phyloP scores from a whole-genome alignment of 768 basidiomycete species.

The Xerocomus brunneocitrinus region DNA sequence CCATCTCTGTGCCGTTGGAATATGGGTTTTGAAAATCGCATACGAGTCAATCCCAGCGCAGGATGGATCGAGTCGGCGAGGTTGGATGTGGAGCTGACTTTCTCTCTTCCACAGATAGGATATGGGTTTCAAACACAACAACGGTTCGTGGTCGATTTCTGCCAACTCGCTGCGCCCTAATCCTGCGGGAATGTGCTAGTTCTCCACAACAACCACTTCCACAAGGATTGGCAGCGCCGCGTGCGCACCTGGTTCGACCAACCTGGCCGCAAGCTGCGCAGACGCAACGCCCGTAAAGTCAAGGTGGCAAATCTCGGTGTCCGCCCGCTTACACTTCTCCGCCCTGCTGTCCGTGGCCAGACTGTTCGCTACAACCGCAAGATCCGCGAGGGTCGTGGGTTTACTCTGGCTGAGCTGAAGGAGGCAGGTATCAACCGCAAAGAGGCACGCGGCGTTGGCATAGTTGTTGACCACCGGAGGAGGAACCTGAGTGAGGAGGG shows the following conservation, averaged over 20 bases:
- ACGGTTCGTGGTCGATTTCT: constrained; percentile 28
- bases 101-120: constrained; percentile 22
- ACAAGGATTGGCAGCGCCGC: constrained; percentile 98
- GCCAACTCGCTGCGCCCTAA: constrained; percentile 22
- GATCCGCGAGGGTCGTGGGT: constrained; percentile 93
- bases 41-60: not conserved
- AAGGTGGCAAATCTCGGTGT: constrained; percentile 91
- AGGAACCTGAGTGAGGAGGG: constrained; percentile 96
- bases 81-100: constrained; percentile 23
- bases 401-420: constrained; percentile 92
- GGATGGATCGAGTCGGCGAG: constrained; percentile 20
- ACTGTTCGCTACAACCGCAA: constrained; percentile 99
- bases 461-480: constrained; percentile 96
- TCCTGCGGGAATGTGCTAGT: constrained; percentile 38
- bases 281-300: constrained; percentile 85
- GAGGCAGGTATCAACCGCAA: constrained; percentile 93
- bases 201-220: constrained; percentile 92
- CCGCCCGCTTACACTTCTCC: constrained; percentile 85
- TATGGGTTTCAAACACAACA: constrained; percentile 37
- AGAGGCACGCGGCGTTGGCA: constrained; percentile 88
- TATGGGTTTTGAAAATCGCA: not conserved
- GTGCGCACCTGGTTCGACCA: constrained; percentile 99
- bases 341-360: constrained; percentile 94
- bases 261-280: constrained; percentile 94
- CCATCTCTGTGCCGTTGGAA: not conserved